Conservation (phyloP, 345 rosid genomes). For the Combretum micranthum region DNA sequence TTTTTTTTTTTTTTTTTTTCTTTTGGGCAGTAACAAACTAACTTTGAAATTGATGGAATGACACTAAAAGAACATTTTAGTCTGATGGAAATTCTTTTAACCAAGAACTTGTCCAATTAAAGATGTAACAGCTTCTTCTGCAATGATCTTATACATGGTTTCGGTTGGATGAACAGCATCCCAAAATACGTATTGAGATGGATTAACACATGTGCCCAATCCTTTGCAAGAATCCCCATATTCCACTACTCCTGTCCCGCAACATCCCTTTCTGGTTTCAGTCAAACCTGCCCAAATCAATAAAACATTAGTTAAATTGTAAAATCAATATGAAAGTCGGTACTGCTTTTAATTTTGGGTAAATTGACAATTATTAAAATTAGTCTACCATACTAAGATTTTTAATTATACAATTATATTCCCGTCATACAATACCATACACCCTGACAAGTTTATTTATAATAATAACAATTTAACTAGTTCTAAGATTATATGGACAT, state of each 20-base stretch:
- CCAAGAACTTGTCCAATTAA: conserved; percentile 9
- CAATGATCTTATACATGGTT: conserved; percentile 63
- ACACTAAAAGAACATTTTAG: too few relatives aligned
- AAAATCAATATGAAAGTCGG: neutral
- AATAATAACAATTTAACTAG: too few relatives aligned
- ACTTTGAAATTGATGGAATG: too few relatives aligned
- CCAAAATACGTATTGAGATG: conserved; percentile 65
- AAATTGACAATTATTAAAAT: too few relatives aligned
- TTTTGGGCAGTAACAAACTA: neutral
- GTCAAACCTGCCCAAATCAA: conserved; percentile 32
- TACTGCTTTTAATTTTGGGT: neutral
- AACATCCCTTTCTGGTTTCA: conserved; percentile 60
- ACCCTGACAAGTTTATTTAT: too few relatives aligned
- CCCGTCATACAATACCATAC: too few relatives aligned
- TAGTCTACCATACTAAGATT: too few relatives aligned
- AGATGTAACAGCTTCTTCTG: conserved; percentile 34
- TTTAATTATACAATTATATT: too few relatives aligned
- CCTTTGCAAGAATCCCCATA: conserved; percentile 68
- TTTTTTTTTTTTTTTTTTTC: neutral
- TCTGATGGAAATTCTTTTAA: neutral
- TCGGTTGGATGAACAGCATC: conserved; percentile 85
- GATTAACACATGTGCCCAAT: conserved; percentile 46
- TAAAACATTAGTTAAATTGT: neutral
- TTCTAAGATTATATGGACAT: too few relatives aligned
- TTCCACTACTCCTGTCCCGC: conserved; percentile 68